These are phyloP conservation scores for Mortierella claussenii DNA, from an alignment of 192 early-diverging fungal species.

Conservation along the genomic window DNA sequence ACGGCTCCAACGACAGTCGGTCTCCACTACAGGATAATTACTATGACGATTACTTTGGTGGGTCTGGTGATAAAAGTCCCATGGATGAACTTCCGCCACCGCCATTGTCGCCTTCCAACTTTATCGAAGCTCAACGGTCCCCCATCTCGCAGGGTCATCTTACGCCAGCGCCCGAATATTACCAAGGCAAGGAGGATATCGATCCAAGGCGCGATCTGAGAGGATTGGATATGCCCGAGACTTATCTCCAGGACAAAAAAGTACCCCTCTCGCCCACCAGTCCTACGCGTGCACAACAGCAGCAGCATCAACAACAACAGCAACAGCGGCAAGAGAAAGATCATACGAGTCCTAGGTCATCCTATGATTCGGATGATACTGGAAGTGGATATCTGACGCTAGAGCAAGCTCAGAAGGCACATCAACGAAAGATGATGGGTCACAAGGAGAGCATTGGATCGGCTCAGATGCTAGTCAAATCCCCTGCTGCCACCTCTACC, in stretches of 20 bases:
- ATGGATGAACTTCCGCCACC: background rate
- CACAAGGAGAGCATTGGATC: slow-evolving; percentile 40
- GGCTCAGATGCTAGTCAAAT: background rate
- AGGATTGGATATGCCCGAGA: slow-evolving; percentile 22
- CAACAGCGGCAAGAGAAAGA: background rate
- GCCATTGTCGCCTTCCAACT: background rate
- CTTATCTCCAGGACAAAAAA: slow-evolving; percentile 13
- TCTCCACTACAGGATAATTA: background rate
- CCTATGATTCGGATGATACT: slow-evolving; percentile 19
- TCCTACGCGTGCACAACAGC: background rate
- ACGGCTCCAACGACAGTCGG: slow-evolving; percentile 3
- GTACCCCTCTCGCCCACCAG: background rate
- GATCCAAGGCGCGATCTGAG: slow-evolving; percentile 32
- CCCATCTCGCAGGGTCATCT: slow-evolving; percentile 9
- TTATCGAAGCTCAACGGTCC: slow-evolving; percentile 14
- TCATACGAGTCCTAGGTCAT: slow-evolving; percentile 13
- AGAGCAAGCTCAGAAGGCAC: slow-evolving; percentile 41
- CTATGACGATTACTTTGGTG: slow-evolving; percentile 16
- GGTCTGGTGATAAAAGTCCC: background rate
- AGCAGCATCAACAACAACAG: background rate
- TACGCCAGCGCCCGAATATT: slow-evolving; percentile 33
- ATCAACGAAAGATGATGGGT: slow-evolving; percentile 40
- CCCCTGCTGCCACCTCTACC: background rate
- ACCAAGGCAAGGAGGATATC: slow-evolving; percentile 38
- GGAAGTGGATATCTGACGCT: slow-evolving; percentile 25